A percentile compares a stretch with the other conserved stretches of the same genome.
These are phyloP conservation scores for Clarireedia homoeocarpa DNA, from an alignment of 2,329 filamentous ascomycete species.

Conservation along the genomic window DNA sequence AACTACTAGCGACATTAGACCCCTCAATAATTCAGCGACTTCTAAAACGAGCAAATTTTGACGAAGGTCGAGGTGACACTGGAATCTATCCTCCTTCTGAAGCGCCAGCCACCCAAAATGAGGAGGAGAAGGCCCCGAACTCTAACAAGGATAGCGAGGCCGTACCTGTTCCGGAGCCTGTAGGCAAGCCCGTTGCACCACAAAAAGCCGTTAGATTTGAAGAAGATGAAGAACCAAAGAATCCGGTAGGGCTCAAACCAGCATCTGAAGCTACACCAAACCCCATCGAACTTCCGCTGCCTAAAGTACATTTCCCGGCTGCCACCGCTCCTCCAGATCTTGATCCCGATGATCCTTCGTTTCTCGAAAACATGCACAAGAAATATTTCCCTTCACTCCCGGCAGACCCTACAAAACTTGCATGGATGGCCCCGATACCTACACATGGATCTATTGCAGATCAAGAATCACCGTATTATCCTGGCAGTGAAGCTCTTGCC, in stretches of 20 bases:
- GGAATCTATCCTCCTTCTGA: constrained; percentile 17
- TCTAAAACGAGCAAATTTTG: constrained; percentile 38
- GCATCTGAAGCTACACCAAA: constrained; percentile 37
- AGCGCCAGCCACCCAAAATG: not conserved
- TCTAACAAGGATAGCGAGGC: not conserved
- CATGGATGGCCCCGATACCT: constrained; percentile 78
- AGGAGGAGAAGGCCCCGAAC: not conserved
- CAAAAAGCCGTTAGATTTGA: constrained; percentile 35
- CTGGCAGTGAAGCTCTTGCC: constrained; percentile 61
- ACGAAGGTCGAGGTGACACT: constrained; percentile 28
- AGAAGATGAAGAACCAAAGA: constrained; percentile 33
- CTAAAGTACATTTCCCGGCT: constrained; percentile 33
- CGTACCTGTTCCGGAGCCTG: constrained; percentile 18
- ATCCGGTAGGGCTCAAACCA: constrained; percentile 34
- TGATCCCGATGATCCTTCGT: constrained; percentile 74
- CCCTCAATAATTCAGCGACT: constrained; percentile 70
- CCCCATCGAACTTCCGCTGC: constrained; percentile 47
- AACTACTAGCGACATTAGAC: constrained; percentile 72
- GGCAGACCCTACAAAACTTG: constrained; percentile 74
- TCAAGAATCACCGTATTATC: constrained; percentile 72
- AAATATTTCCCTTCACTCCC: constrained; percentile 92
- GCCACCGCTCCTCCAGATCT: constrained; percentile 56
- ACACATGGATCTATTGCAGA: constrained; percentile 57
- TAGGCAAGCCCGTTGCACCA: constrained; percentile 28
- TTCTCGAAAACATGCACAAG: constrained; percentile 73